Conservation (phyloP, 331 rosid species). For the Arachis monticola region DNA sequence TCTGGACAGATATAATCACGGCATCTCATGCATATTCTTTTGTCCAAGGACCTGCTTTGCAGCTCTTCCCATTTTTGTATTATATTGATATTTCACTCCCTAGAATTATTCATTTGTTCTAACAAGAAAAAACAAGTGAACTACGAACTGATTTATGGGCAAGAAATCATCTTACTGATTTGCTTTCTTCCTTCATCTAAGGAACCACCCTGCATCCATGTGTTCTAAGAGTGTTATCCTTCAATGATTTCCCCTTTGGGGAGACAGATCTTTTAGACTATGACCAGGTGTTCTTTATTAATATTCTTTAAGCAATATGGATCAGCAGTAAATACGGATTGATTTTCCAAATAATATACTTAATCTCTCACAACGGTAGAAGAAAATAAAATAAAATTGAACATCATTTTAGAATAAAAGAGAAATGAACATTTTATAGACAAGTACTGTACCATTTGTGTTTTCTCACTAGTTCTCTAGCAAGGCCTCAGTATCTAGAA, state of each 20-base stretch:
- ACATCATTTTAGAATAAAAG: background rate
- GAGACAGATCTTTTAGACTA: no score
- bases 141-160: background rate
- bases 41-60: background rate
- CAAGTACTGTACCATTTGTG: background rate
- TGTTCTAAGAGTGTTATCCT: background rate
- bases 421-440: background rate
- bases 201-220: background rate
- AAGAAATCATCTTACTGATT: background rate
- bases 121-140: background rate
- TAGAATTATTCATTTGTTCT: background rate
- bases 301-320: background rate
- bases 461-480: background rate
- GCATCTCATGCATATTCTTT: background rate
- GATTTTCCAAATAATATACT: background rate
- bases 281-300: background rate
- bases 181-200: background rate
- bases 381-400: constrained; percentile 2
- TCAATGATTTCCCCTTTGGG: no score
- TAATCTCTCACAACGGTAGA: background rate
- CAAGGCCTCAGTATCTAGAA: constrained; percentile 1
- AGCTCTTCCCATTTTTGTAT: background rate
- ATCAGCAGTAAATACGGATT: background rate
- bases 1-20: constrained; percentile 2
- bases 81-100: background rate